Conservation (phyloP, 176 grass and related monocot genomes). For the Thalia dealbata region DNA sequence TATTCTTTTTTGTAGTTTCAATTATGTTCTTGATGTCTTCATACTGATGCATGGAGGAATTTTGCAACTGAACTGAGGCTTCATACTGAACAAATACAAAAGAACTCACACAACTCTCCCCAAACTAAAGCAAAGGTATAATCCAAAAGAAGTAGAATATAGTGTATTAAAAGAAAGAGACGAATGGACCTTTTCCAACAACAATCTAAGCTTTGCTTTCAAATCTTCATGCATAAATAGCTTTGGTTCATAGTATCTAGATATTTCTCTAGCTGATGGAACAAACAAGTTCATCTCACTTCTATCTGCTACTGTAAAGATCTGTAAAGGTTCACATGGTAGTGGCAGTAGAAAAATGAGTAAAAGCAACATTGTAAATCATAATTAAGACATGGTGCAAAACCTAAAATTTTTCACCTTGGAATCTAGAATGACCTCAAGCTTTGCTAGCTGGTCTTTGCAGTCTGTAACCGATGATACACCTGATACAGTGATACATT, state of each 20-base stretch:
- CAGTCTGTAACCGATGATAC: conserved; percentile 57
- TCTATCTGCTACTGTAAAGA: conserved; percentile 59
- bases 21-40: conserved; percentile 56
- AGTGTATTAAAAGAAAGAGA: background rate
- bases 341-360: background rate
- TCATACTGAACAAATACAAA: conserved; percentile 49
- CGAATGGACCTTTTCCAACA: conserved; percentile 38
- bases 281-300: conserved; percentile 57
- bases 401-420: conserved; percentile 34
- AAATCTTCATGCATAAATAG: conserved; percentile 46
- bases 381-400: background rate
- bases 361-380: background rate
- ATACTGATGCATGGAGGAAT: conserved; percentile 25
- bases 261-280: conserved; percentile 60
- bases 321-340: conserved; percentile 30
- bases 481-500: conserved; percentile 25
- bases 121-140: background rate
- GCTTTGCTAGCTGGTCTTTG: conserved; percentile 58
- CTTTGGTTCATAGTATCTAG: conserved; percentile 52
- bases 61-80: conserved; percentile 42
- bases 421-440: conserved; percentile 70
- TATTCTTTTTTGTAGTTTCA: conserved; percentile 43
- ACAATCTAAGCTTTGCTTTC: conserved; percentile 29
- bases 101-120: background rate
- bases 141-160: background rate